Base-by-base conservation (phyloP, 1,139 yeast genomes). In the Candida sanyaensis region DNA sequence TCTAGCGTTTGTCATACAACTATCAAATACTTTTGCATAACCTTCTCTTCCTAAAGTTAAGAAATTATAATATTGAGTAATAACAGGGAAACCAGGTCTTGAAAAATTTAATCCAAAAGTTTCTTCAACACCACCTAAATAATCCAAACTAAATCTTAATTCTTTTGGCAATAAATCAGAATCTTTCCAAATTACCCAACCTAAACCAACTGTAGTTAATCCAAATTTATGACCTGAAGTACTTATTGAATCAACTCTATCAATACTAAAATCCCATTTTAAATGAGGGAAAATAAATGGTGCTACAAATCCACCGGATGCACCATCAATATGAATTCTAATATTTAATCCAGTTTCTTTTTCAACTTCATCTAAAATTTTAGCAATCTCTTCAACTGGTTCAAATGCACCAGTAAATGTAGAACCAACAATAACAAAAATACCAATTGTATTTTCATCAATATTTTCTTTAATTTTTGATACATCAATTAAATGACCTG, bases 221-320 rank as follows among this genome's bases (percentile, higher is more conserved):
- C 97, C 97, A 68, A 87, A 91, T 69, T 91, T 91, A 72, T 91
- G 97, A 51, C 97, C 97, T 1, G 96, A 87, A n/a, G 96, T 83
- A 71, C 89, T 91, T 68, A 91, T 90, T 30, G 92, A 84, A 55
- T 80, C 83, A 44, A 91, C 97, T 53, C 97, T 78, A 31, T 81
- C 81, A 44, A 86, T 64, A 48, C 83, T 71, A 69, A 91, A 91
- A 66, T 90, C 97, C 97, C 97, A 91, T 54, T 76, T 77, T 55
- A 85, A 73, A 29, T 83, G 78, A 6, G 96, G 96, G 64, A 77
- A 86, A 28, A 83, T 68, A 61, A 91, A 88, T 17, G 97, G 96
- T 2, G 96, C 96, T 34, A 89, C 81, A 62, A 91, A 83, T 1
- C 87, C 97, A 49, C 97, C 97, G 40, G 91, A 82, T 1, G 97